A percentile compares a stretch with the other conserved stretches of the same genome.
Conservation (phyloP, 768 basidiomycete genomes). For the Rhizopogon vesiculosus region DNA sequence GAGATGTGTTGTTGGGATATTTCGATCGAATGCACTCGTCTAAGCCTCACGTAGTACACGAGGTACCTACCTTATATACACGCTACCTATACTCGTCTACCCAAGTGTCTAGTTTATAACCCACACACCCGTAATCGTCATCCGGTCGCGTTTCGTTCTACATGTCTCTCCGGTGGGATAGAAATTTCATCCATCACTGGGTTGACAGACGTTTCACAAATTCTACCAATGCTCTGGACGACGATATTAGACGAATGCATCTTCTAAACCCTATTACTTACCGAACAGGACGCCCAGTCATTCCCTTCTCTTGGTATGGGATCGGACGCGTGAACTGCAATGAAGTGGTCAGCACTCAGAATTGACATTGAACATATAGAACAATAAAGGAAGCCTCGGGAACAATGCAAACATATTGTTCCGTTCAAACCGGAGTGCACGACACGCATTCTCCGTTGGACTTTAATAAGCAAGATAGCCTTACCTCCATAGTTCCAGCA, state of each 20-base stretch:
- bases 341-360: background rate
- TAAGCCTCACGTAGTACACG: no score
- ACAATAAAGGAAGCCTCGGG: background rate
- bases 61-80: no score
- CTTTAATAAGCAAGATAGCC: constrained; percentile 14
- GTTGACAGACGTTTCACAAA: constrained; percentile 23
- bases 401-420: background rate
- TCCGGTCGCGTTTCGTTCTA: no score
- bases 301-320: constrained; percentile 66
- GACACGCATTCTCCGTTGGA: constrained; percentile 30
- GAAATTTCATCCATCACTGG: background rate
- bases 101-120: no score
- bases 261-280: constrained; percentile 27
- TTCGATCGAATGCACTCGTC: no score
- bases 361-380: background rate
- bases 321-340: constrained; percentile 44
- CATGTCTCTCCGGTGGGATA: background rate
- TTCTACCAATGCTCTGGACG: constrained; percentile 27
- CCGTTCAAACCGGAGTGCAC: constrained; percentile 10
- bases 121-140: no score
- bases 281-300: constrained; percentile 81
- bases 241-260: background rate
- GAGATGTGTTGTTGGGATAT: no score
- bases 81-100: no score
- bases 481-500: constrained; percentile 70